Base-by-base conservation (phyloP, 345 rosid species). In the Erodium maritimum region DNA sequence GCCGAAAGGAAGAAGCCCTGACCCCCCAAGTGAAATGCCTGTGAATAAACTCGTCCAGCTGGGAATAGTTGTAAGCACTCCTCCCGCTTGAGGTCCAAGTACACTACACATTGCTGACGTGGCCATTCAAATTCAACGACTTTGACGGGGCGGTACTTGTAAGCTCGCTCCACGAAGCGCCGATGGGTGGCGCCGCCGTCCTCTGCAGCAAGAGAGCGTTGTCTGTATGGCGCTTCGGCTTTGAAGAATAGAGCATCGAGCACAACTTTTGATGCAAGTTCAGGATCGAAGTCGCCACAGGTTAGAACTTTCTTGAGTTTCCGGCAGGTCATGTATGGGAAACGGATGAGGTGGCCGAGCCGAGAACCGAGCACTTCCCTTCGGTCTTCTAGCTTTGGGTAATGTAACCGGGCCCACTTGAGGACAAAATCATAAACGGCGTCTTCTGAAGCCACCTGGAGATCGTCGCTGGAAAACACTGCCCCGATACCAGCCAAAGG, bases 401-500 rank as follows among this genome's bases (percentile, higher is more conserved):
- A 86, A 67, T 88, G 85, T 9, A 59, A 58, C 55, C 82, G 75
- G n/a, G 81, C 76, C 98, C 96, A 88, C 71, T 71, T 79, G 65
- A 86, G 78, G 56, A 79, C 82, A 61, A 84, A 51, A 25, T 88
- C 95, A 66, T 86, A 84, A 21, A 86, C 72, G 67, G 71, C 67
- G 68, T 91, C 95, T 70, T 91, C 96, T 46, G 95, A 86, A 11
- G 72, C 71, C 45, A 86, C 72, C 59, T 73, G 78, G 29, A 91
- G 80, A 68, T 77, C 81, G 67, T 82, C 83, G 56, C 90, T 84
- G 56, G 82, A 70, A 57, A 91, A 69, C 57, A 91, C 78, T n/a
- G 85, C 86, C 82, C 80, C 88, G 19, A 91, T 65, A 57, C 91
- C 95, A 61, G 81, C 79, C 60, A 91, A 67, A 21, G 97, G 95